These are phyloP conservation scores for Blastosporella zonata DNA, from an alignment of 1,284 basidiomycete genomes.

Conservation along the genomic window DNA sequence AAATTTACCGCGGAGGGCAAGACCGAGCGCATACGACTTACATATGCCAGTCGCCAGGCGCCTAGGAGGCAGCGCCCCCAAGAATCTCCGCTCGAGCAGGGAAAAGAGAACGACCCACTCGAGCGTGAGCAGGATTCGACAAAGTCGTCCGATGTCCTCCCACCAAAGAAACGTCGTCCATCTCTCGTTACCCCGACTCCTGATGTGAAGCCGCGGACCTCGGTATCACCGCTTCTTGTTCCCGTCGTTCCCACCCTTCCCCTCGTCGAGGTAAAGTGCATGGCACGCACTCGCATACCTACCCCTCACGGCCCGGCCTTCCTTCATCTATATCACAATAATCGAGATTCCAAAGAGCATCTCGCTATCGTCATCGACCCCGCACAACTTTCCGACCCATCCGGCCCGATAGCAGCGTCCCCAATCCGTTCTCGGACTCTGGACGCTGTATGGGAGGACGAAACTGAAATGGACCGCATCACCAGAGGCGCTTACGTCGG, in stretches of 20 bases:
- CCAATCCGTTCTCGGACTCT: slow-evolving; percentile 81
- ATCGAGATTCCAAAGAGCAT: slow-evolving; percentile 90
- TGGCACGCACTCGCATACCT: slow-evolving; percentile 96
- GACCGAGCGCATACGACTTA: slow-evolving; percentile 41
- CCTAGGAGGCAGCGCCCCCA: slow-evolving; percentile 59
- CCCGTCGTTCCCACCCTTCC: slow-evolving; percentile 17
- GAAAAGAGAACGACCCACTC: slow-evolving; percentile 36
- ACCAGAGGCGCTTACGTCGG: slow-evolving; percentile 94
- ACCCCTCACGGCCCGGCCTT: slow-evolving; percentile 95
- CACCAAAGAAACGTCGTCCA: slow-evolving; percentile 36
- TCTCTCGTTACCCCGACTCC: slow-evolving; percentile 24
- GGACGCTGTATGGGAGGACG: slow-evolving; percentile 85
- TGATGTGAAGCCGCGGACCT: slow-evolving; percentile 24
- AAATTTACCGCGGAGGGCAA: slow-evolving; percentile 46
- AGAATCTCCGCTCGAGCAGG: slow-evolving; percentile 24
- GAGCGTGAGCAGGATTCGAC: slow-evolving; percentile 30
- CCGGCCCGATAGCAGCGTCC: slow-evolving; percentile 37
- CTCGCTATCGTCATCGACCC: slow-evolving; percentile 96
- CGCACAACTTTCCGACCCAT: slow-evolving; percentile 61
- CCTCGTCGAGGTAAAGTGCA: slow-evolving; percentile 73
- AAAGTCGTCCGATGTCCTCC: slow-evolving; percentile 28
- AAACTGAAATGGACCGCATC: slow-evolving; percentile 94
- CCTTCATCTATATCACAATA: slow-evolving; percentile 94
- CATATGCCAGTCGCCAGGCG: slow-evolving; percentile 69
- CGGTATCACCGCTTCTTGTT: slow-evolving; percentile 16